Conservation (phyloP, 192 early-diverging fungal species). For the Podila epicladia region DNA sequence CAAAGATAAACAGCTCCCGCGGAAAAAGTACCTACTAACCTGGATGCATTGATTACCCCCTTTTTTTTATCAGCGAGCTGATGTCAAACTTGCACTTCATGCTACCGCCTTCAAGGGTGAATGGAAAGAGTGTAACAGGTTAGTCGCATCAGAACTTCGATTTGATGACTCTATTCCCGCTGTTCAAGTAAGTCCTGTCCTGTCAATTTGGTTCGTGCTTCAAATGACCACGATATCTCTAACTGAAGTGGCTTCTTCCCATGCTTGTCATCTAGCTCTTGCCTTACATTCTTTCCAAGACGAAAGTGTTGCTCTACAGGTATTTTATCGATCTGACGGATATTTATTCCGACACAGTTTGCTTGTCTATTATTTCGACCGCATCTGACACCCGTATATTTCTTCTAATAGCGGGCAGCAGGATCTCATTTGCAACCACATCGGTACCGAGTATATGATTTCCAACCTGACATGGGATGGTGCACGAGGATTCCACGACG, state of each 20-base stretch:
- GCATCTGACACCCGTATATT: too few species aligned
- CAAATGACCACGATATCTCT: not conserved
- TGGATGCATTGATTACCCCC: not conserved
- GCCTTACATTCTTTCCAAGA: constrained; percentile 65
- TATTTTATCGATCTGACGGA: constrained; percentile 20
- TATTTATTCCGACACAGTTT: not conserved
- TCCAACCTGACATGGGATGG: constrained; percentile 75
- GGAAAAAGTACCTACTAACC: not conserved
- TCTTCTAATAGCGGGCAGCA: constrained; percentile 68
- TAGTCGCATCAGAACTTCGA: constrained; percentile 55
- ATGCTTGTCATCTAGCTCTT: constrained; percentile 58
- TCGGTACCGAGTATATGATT: constrained; percentile 76
- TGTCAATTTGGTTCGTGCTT: not conserved
- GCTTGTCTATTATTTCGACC: too few species aligned
- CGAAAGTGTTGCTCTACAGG: constrained; percentile 71
- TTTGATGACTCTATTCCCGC: constrained; percentile 66
- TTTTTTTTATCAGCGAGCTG: constrained; percentile 46
- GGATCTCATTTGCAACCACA: constrained; percentile 85
- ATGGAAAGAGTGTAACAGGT: constrained; percentile 74
- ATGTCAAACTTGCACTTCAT: constrained; percentile 67
- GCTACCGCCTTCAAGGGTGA: constrained; percentile 37
- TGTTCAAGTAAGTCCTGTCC: constrained; percentile 56
- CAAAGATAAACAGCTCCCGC: not conserved
- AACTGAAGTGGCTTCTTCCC: not conserved
- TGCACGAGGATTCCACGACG: constrained; percentile 61